Evolutionary conservation across 2,329 filamentous ascomycete species (phyloP), one percentile per base, ranked within the genome.

Genomic region (Phaeosphaeria sp.): DNA sequence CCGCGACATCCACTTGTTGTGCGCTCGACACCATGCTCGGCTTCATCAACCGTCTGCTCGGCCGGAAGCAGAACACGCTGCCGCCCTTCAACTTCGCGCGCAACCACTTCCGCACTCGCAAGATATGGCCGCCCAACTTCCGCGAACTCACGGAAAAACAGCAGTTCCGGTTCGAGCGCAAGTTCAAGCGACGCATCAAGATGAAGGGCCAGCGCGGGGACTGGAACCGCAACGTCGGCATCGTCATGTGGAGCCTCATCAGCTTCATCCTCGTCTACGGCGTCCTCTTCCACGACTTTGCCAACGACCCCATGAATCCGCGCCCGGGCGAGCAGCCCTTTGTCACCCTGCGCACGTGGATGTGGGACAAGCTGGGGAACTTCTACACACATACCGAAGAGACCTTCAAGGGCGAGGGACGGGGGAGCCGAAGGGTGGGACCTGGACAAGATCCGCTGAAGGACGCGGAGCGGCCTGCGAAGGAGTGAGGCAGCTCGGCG

Each of bases 101-200:
- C 59, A 88, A 87, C 71, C 84, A 84, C 5, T 89, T 86, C 79
- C 85, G 81, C 69, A 85, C 87, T 49, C 89, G 90, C 77, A 90
- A 89, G 72, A 80, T 86, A 63, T 94, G 91, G 91, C 91, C 91
- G 56, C 91, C 91, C 13, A 88, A 93, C 76, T 90, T 94, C 77
- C 79, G 83, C 61, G 85, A 86, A 72, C 84, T 94, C 58, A 87
- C 87, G 39, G 79, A 83, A 47, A 90, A 90, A 75, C 87, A 93
- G 71, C 89, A 93, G 77, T 90, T 93, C 73, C 84, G 87, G 44
- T 89, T 92, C 67, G 91, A 94, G 81, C 88, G 90, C 75, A 89
- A 90, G 72, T 93, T 90, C 78, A 90, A 92, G 78, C 84, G 91
- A 52, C 84, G 91, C 53, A 77, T 90, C 23, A 82, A 83, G 56